These are phyloP conservation scores for Liriodendron chinense DNA, from an alignment of 164 flowering plant species.

Conservation along the genomic window DNA sequence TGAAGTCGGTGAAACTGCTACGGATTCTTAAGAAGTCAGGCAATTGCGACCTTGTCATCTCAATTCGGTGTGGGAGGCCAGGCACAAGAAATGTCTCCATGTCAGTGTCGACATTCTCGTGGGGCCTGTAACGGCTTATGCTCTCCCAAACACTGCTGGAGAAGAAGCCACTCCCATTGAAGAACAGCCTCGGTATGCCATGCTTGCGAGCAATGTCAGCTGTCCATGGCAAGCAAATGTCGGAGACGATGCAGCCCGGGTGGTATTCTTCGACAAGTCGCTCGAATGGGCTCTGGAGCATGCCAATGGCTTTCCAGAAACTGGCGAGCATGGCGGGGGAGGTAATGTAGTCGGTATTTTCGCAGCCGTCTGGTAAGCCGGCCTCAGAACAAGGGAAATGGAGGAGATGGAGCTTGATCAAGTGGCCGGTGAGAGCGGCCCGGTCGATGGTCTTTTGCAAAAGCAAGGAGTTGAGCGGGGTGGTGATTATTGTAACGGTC, in stretches of 20 bases:
- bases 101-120: slow-evolving; percentile 29
- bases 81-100: slow-evolving; percentile 42
- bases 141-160: slow-evolving; percentile 19
- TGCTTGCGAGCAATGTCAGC: slow-evolving; percentile 31
- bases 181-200: slow-evolving; percentile 45
- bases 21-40: no score
- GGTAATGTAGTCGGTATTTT: slow-evolving; percentile 36
- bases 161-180: slow-evolving; percentile 48
- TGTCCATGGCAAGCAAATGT: slow-evolving; percentile 56
- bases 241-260: slow-evolving; percentile 51
- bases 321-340: slow-evolving; percentile 16
- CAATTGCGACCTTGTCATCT: slow-evolving; percentile 16
- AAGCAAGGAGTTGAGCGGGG: slow-evolving; percentile 37
- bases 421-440: slow-evolving; percentile 20
- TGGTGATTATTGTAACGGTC: slow-evolving; percentile 25
- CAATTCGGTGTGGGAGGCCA: slow-evolving; percentile 29
- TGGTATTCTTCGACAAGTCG: slow-evolving; percentile 20
- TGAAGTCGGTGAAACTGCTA: no score
- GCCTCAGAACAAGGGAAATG: no score
- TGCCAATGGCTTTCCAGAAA: slow-evolving; percentile 27
- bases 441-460: slow-evolving; percentile 26
- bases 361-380: slow-evolving; percentile 52
- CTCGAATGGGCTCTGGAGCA: slow-evolving; percentile 40
- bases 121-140: slow-evolving; percentile 28
- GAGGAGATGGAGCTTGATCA: no score